Conservation (phyloP, 495 filamentous ascomycete genomes). For the Pseudotulostoma volvatum region DNA sequence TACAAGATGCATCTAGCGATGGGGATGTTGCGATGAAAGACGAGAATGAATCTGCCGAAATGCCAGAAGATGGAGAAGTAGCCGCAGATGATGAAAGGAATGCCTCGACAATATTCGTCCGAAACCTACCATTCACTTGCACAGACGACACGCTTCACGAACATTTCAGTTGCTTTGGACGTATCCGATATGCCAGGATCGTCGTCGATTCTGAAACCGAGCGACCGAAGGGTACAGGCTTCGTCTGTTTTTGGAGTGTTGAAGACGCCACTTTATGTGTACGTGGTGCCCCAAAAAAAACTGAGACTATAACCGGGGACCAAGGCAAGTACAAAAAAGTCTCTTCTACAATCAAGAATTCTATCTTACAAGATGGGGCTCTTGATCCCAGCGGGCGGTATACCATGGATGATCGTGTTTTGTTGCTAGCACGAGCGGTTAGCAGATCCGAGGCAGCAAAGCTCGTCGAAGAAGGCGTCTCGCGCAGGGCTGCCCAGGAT, state of each 20-base stretch:
- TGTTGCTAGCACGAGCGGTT: slow-evolving; percentile 74
- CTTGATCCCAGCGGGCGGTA: slow-evolving; percentile 65
- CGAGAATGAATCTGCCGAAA: slow-evolving; percentile 30
- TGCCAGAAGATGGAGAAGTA: slow-evolving; percentile 35
- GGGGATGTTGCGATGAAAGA: slow-evolving; percentile 25
- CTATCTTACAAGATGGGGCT: slow-evolving; percentile 67
- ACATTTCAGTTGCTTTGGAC: slow-evolving; percentile 74
- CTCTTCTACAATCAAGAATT: slow-evolving; percentile 39
- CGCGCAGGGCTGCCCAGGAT: slow-evolving; percentile 48
- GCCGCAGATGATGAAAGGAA: slow-evolving; percentile 38
- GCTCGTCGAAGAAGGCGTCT: slow-evolving; percentile 50
- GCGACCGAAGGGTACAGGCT: slow-evolving; percentile 78
- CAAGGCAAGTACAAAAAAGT: slow-evolving; percentile 26
- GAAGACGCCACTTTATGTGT: slow-evolving; percentile 61
- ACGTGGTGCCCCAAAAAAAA: slow-evolving; percentile 46
- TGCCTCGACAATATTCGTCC: slow-evolving; percentile 69
- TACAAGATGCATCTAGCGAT: slow-evolving; percentile 16
- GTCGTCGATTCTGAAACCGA: slow-evolving; percentile 75
- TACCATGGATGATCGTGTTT: slow-evolving; percentile 73
- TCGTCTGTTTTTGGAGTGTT: slow-evolving; percentile 75
- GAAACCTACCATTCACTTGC: slow-evolving; percentile 80
- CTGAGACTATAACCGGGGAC: slow-evolving; percentile 18
- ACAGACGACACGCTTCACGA: slow-evolving; percentile 63
- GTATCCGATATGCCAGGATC: slow-evolving; percentile 70
- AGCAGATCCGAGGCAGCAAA: slow-evolving; percentile 58